These are phyloP conservation scores for Sambucus nigra DNA, from an alignment of 129 eudicot genomes.

Conservation along the genomic window DNA sequence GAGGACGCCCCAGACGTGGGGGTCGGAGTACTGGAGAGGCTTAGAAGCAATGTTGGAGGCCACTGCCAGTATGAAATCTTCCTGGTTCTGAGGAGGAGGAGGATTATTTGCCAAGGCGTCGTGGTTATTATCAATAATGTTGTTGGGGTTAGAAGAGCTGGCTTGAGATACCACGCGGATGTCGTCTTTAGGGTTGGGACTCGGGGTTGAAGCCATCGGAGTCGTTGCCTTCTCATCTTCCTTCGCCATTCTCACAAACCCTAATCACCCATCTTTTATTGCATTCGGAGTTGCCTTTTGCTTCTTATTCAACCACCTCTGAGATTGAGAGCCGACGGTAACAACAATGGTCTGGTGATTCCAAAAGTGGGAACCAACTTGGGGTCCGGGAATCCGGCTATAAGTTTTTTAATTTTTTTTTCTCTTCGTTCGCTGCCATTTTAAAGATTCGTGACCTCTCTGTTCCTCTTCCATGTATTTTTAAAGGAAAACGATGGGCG, in stretches of 20 bases:
- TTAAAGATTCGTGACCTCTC: too few species aligned
- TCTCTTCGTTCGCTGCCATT: too few species aligned
- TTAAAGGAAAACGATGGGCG: too few species aligned
- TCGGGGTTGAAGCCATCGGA: conserved; percentile 29
- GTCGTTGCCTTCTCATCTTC: conserved; percentile 28
- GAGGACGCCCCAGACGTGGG: conserved; percentile 88
- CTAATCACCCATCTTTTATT: too few species aligned
- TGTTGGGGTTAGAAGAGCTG: conserved; percentile 20
- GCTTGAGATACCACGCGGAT: conserved; percentile 18
- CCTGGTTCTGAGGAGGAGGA: conserved; percentile 7
- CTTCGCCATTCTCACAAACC: conserved; percentile 33
- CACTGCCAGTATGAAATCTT: conserved; percentile 46
- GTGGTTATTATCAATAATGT: background rate
- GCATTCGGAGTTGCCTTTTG: too few species aligned
- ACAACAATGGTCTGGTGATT: too few species aligned
- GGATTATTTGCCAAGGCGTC: background rate
- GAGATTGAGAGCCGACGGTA: too few species aligned
- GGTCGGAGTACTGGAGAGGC: conserved; percentile 70
- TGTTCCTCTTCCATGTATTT: too few species aligned
- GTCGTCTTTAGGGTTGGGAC: conserved; percentile 31
- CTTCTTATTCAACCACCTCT: too few species aligned
- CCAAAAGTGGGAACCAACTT: too few species aligned
- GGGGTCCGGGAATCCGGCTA: too few species aligned
- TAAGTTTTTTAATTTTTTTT: too few species aligned
- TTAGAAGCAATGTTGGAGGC: conserved; percentile 70